A percentile compares a stretch with the other conserved stretches of the same genome.
Evolutionary conservation across 495 filamentous ascomycete species (phyloP).

Genomic region (Darksidea phi): DNA sequence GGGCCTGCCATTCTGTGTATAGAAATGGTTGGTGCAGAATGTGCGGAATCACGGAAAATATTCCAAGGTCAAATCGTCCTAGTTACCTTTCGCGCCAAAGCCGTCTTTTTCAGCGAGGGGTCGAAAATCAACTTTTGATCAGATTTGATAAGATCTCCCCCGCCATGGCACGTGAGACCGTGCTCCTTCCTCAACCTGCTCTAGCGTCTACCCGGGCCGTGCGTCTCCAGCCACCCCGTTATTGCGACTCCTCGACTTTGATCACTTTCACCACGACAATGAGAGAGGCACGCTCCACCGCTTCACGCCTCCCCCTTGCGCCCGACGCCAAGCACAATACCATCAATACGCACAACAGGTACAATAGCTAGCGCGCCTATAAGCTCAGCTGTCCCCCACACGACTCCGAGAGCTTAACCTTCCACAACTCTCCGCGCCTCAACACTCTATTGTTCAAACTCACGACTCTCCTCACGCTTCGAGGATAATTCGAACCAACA

Average conservation of each 20-base stretch:
- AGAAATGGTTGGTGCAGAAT: background rate
- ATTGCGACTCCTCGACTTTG: background rate
- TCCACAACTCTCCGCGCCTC: no score
- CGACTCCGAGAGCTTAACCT: no score
- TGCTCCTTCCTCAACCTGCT: background rate
- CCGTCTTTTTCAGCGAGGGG: no score
- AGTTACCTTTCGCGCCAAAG: background rate
- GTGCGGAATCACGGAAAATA: background rate
- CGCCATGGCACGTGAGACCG: background rate
- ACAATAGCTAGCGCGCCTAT: background rate
- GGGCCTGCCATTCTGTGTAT: constrained; percentile 12
- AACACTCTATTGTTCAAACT: no score
- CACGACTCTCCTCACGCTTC: background rate
- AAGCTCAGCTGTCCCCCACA: no score
- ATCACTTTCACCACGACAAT: background rate
- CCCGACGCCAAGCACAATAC: background rate
- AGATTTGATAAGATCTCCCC: constrained; percentile 12
- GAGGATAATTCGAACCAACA: background rate
- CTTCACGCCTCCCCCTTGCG: background rate
- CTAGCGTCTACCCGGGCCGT: no score
- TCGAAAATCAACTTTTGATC: background rate
- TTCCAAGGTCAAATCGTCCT: background rate
- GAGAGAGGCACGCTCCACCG: background rate
- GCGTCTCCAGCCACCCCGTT: background rate
- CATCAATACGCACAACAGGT: background rate